phyloP scores from a whole-genome alignment of 306 rosid genomes.

The Vachellia collinsii region DNA sequence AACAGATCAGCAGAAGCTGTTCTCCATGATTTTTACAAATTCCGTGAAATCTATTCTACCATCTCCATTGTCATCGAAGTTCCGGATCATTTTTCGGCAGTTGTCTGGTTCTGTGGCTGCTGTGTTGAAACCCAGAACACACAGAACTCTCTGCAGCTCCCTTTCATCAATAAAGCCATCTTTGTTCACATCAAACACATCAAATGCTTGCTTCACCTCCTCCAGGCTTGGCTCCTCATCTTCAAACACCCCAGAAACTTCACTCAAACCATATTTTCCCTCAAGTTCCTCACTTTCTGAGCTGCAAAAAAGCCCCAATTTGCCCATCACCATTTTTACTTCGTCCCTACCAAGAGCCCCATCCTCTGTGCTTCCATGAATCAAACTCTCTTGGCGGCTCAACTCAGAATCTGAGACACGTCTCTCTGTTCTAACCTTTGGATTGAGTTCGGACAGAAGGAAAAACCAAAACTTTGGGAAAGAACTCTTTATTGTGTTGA shows the following conservation, averaged over 20 bases:
- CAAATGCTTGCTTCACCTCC: slow-evolving; percentile 85
- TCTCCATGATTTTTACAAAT: slow-evolving; percentile 78
- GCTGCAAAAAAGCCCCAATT: slow-evolving; percentile 58
- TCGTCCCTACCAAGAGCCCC: slow-evolving; percentile 55
- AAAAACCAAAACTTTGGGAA: slow-evolving; percentile 35
- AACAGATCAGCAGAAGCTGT: slow-evolving; percentile 52
- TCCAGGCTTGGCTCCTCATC: slow-evolving; percentile 91
- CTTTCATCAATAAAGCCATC: slow-evolving; percentile 78
- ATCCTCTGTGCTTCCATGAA: slow-evolving; percentile 37
- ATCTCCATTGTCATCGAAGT: slow-evolving; percentile 63
- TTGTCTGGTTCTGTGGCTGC: slow-evolving; percentile 52
- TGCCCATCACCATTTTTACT: slow-evolving; percentile 58
- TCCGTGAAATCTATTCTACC: slow-evolving; percentile 77
- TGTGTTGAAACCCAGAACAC: slow-evolving; percentile 61
- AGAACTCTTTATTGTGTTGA: not conserved
- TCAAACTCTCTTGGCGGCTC: slow-evolving; percentile 16
- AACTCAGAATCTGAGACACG: slow-evolving; percentile 21
- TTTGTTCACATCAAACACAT: slow-evolving; percentile 78
- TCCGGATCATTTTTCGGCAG: slow-evolving; percentile 73
- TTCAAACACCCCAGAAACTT: slow-evolving; percentile 64
- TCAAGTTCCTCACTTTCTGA: slow-evolving; percentile 54
- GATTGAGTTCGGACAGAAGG: slow-evolving; percentile 30
- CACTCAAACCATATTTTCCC: slow-evolving; percentile 42
- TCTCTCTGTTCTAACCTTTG: slow-evolving; percentile 30
- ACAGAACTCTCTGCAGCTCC: slow-evolving; percentile 73